A percentile compares a stretch with the other conserved stretches of the same genome.
These are phyloP conservation scores for Biscutella laevigata DNA, from an alignment of 441 rosid species.

Conservation along the genomic window DNA sequence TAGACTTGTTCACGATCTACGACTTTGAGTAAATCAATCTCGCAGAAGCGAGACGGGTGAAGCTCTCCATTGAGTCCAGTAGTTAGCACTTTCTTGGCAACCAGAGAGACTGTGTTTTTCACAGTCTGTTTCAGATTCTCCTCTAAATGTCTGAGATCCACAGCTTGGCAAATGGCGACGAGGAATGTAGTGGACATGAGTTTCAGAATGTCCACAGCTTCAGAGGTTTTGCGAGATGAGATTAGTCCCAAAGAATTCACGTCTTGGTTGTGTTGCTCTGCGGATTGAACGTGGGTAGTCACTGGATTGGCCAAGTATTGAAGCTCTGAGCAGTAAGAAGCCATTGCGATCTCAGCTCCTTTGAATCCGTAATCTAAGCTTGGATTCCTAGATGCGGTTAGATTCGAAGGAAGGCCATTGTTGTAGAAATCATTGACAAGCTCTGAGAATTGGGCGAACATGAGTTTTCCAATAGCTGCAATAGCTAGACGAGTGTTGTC, in stretches of 20 bases:
- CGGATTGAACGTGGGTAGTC: conserved; percentile 29
- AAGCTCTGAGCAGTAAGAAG: conserved; percentile 69
- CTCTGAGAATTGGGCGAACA: conserved; percentile 84
- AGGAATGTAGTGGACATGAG: conserved; percentile 31
- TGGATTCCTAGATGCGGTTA: conserved; percentile 53
- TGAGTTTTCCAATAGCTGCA: conserved; percentile 36
- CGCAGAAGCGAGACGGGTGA: conserved; percentile 30
- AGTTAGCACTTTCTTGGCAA: conserved; percentile 23
- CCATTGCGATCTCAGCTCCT: conserved; percentile 85
- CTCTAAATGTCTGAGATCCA: conserved; percentile 39
- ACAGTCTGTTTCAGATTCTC: conserved; percentile 44
- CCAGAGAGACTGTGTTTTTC: conserved; percentile 27
- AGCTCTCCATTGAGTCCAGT: conserved; percentile 28
- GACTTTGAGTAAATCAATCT: conserved; percentile 28
- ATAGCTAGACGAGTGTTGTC: conserved; percentile 27
- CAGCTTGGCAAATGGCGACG: conserved; percentile 28
- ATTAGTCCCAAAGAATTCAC: conserved; percentile 32
- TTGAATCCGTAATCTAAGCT: conserved; percentile 84
- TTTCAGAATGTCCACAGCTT: conserved; percentile 40
- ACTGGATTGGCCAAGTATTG: conserved; percentile 51
- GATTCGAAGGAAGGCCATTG: conserved; percentile 76
- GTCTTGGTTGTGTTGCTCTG: conserved; percentile 32
- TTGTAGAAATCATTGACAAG: conserved; percentile 80
- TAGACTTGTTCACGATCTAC: conserved; percentile 48
- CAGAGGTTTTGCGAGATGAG: conserved; percentile 66